Percentiles rank a stretch among this genome's conserved stretches.
These are phyloP conservation scores for Chalaropsis thielavioides DNA, from an alignment of 2,329 filamentous ascomycete species.

Conservation along the genomic window DNA sequence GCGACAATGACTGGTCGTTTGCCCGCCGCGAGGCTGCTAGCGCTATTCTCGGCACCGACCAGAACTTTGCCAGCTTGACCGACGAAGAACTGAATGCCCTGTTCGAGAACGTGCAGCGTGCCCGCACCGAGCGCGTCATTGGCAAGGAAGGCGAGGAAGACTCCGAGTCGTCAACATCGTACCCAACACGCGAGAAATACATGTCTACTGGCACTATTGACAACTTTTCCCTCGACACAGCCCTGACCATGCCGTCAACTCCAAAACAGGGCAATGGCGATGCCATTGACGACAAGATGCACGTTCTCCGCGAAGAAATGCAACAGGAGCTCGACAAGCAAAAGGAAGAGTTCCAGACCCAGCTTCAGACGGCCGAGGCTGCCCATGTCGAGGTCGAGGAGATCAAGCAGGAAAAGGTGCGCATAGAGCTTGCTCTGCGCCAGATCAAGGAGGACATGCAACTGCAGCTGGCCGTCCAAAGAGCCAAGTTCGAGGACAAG, in stretches of 20 bases:
- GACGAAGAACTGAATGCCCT: conserved; percentile 89
- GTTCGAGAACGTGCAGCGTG: conserved; percentile 85
- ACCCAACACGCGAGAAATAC: conserved; percentile 83
- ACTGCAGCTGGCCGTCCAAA: conserved; percentile 67
- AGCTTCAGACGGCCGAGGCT: conserved; percentile 59
- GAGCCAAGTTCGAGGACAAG: conserved; percentile 70
- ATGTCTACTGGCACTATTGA: conserved; percentile 88
- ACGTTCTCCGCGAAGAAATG: conserved; percentile 66
- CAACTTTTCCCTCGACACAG: conserved; percentile 90
- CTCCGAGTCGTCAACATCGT: conserved; percentile 76
- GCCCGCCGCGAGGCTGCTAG: conserved; percentile 85
- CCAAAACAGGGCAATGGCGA: conserved; percentile 46
- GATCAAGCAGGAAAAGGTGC: conserved; percentile 64
- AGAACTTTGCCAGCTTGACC: conserved; percentile 76
- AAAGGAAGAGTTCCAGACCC: conserved; percentile 67
- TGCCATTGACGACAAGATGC: conserved; percentile 61
- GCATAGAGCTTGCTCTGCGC: conserved; percentile 70
- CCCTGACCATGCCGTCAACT: conserved; percentile 85
- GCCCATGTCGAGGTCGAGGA: conserved; percentile 69
- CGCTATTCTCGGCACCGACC: conserved; percentile 76
- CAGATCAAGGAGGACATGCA: conserved; percentile 81
- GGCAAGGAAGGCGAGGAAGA: conserved; percentile 74
- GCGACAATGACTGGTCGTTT: conserved; percentile 89
- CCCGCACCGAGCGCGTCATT: conserved; percentile 59
- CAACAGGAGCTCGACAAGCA: conserved; percentile 69